These are phyloP conservation scores for Cladosporium sp. DNA, from an alignment of 2,329 filamentous ascomycete species.

Conservation along the genomic window DNA sequence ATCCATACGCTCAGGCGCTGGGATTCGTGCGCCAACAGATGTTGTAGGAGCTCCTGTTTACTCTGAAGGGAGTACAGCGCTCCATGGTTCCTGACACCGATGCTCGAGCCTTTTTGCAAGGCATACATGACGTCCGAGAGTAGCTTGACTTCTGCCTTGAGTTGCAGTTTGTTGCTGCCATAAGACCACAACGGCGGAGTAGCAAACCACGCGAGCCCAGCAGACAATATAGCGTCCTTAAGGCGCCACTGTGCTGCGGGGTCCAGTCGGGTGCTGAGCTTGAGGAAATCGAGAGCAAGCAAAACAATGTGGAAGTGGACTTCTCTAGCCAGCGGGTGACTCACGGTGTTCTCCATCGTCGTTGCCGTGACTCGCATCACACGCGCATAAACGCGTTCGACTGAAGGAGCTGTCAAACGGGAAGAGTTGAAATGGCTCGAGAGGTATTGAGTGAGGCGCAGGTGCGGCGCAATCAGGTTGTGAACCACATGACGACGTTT, in stretches of 20 bases:
- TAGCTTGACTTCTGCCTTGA: slow-evolving; percentile 87
- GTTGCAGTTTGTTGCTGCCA: slow-evolving; percentile 86
- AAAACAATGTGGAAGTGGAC: slow-evolving; percentile 86
- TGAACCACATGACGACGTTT: slow-evolving; percentile 78
- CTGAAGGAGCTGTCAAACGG: slow-evolving; percentile 78
- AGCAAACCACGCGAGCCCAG: slow-evolving; percentile 85
- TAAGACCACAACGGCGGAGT: slow-evolving; percentile 86
- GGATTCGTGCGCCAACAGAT: slow-evolving; percentile 83
- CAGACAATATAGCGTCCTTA: slow-evolving; percentile 85
- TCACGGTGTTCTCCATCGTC: slow-evolving; percentile 67
- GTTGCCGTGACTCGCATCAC: slow-evolving; percentile 77
- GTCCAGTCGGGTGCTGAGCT: slow-evolving; percentile 64
- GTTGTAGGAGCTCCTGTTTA: slow-evolving; percentile 80
- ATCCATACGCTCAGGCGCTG: slow-evolving; percentile 86
- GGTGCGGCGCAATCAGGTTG: slow-evolving; percentile 82
- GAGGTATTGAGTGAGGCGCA: slow-evolving; percentile 82
- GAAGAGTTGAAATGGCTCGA: slow-evolving; percentile 93
- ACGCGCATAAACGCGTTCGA: slow-evolving; percentile 77
- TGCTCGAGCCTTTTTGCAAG: slow-evolving; percentile 63
- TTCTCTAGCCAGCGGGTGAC: slow-evolving; percentile 86
- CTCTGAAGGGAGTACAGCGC: slow-evolving; percentile 66
- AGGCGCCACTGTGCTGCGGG: slow-evolving; percentile 73
- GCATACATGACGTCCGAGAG: slow-evolving; percentile 71
- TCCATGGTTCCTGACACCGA: slow-evolving; percentile 51
- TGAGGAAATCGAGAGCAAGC: slow-evolving; percentile 76